Evolutionary conservation across 352 stramenopile species (phyloP).

Genomic region (Phytophthora fragariae): DNA sequence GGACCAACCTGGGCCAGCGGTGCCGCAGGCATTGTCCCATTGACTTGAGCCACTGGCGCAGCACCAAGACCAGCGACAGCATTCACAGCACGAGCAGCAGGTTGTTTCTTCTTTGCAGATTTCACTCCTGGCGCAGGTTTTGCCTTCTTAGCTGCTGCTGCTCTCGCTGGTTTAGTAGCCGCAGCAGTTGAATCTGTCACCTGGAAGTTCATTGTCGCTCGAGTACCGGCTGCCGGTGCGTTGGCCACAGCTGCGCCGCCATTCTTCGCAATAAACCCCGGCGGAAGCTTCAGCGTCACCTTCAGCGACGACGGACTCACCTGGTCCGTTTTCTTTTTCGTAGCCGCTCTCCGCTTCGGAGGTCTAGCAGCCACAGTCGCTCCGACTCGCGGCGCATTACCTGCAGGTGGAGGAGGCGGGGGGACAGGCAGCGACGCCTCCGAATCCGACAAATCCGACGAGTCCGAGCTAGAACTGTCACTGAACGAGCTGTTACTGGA

Average conservation of each 20-base stretch:
- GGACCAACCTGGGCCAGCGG: slow-evolving; percentile 14
- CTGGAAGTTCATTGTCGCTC: slow-evolving; percentile 52
- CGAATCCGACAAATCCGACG: slow-evolving; percentile 51
- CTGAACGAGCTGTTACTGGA: slow-evolving; percentile 63
- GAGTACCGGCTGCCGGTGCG: slow-evolving; percentile 16
- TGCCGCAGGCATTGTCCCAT: not conserved
- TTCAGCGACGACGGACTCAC: slow-evolving; percentile 53
- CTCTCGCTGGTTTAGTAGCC: slow-evolving; percentile 47
- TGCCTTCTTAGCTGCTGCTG: slow-evolving; percentile 29
- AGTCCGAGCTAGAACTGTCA: slow-evolving; percentile 66
- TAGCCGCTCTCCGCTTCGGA: slow-evolving; percentile 31
- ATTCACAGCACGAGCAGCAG: slow-evolving; percentile 8
- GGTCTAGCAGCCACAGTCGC: slow-evolving; percentile 11
- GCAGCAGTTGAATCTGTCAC: slow-evolving; percentile 43
- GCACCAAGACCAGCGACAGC: slow-evolving; percentile 4
- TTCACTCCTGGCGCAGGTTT: slow-evolving; percentile 21
- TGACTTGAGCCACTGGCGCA: slow-evolving; percentile 10
- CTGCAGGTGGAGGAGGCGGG: slow-evolving; percentile 39
- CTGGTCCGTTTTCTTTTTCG: slow-evolving; percentile 41
- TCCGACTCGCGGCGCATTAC: slow-evolving; percentile 22
- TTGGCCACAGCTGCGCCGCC: slow-evolving; percentile 8
- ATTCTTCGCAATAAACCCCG: slow-evolving; percentile 54
- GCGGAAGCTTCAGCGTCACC: slow-evolving; percentile 66
- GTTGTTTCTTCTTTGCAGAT: slow-evolving; percentile 35
- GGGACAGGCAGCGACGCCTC: slow-evolving; percentile 37